Conservation (phyloP, 139 green algal genomes). For the Coelastrella sp. region DNA sequence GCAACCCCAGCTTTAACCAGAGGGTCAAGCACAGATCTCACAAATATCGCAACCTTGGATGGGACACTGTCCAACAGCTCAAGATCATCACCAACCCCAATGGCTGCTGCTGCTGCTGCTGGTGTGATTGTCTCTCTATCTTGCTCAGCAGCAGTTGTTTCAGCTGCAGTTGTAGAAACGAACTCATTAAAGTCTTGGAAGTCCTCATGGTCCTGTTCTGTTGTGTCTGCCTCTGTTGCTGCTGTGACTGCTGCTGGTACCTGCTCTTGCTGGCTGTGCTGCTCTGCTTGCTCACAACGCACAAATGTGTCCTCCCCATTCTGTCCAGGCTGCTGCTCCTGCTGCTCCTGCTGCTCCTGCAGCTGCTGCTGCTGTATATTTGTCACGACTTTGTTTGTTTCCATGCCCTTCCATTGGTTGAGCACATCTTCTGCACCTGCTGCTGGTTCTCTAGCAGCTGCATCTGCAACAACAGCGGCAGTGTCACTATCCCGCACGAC, state of each 20-base stretch:
- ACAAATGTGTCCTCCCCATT: not conserved
- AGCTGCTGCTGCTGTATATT: not conserved
- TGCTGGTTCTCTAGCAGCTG: not conserved
- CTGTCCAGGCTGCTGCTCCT: slow-evolving; percentile 9
- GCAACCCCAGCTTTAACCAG: slow-evolving; percentile 10
- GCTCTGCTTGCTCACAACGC: no score
- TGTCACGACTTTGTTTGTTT: no score
- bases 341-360: not conserved
- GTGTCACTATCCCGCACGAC: no score
- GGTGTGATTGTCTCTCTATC: not conserved
- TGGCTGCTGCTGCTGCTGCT: slow-evolving; percentile 17
- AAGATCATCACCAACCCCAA: not conserved
- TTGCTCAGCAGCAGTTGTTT: not conserved
- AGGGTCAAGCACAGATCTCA: slow-evolving; percentile 23
- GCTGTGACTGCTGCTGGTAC: not conserved
- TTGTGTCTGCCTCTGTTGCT: not conserved
- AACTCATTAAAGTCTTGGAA: no score
- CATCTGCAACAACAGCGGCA: no score
- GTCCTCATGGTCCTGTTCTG: not conserved
- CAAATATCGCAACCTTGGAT: slow-evolving; percentile 17
- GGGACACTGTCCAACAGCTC: not conserved
- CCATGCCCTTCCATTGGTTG: no score
- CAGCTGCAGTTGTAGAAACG: no score
- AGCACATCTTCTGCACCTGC: not conserved
- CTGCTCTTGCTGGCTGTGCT: not conserved